Conservation (phyloP, 2,329 filamentous ascomycete species). For the Malbranchea cinnamomea region DNA sequence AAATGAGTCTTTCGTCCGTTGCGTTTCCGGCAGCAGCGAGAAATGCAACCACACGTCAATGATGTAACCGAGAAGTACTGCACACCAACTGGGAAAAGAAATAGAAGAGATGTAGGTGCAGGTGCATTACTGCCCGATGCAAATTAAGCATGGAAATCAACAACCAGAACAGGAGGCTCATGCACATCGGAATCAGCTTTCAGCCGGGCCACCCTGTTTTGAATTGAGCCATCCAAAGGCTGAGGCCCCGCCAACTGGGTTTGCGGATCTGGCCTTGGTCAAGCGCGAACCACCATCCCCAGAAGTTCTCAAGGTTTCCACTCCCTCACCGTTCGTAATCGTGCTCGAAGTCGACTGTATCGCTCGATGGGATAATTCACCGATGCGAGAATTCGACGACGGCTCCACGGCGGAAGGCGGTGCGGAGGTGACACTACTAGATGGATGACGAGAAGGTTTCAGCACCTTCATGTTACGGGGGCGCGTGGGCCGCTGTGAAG, state of each 20-base stretch:
- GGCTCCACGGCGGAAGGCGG: constrained; percentile 6
- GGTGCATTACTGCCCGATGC: not conserved
- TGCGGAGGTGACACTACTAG: constrained; percentile 32
- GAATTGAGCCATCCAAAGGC: constrained; percentile 11
- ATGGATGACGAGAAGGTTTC: constrained; percentile 62
- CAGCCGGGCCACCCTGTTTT: not conserved
- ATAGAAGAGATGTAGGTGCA: no score
- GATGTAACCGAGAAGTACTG: no score
- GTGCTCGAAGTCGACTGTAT: not conserved
- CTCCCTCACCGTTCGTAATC: not conserved
- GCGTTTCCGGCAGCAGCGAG: no score
- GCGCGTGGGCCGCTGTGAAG: constrained; percentile 54
- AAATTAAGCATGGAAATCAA: constrained; percentile 2
- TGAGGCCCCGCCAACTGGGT: constrained; percentile 38
- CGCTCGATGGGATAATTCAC: not conserved
- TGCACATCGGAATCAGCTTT: no score
- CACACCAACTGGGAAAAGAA: no score
- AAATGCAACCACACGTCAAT: no score
- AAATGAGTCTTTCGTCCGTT: no score
- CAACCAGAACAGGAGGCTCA: not conserved
- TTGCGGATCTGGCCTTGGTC: constrained; percentile 45
- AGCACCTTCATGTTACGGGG: constrained; percentile 73
- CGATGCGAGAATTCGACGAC: not conserved
- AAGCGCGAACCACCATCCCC: constrained; percentile 18
- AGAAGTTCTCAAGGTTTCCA: constrained; percentile 8